These are phyloP conservation scores for Lactarius quietus DNA, from an alignment of 768 basidiomycete species.

Conservation along the genomic window DNA sequence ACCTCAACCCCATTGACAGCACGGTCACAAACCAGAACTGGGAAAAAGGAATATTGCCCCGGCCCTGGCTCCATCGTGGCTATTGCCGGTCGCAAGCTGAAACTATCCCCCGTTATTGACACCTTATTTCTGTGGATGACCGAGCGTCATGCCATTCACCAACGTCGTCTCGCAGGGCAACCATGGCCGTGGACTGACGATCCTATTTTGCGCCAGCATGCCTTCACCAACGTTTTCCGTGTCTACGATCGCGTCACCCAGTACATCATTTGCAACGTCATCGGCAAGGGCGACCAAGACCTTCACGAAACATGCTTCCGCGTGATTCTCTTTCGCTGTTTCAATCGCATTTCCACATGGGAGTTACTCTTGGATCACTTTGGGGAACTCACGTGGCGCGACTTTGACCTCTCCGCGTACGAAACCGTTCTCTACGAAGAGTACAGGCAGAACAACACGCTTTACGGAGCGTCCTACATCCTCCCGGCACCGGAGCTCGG, in stretches of 20 bases:
- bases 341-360: conserved; percentile 72
- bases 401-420: conserved; percentile 53
- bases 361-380: conserved; percentile 51
- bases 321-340: conserved; percentile 65
- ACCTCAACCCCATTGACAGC: conserved; percentile 23
- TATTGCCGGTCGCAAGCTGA: conserved; percentile 29
- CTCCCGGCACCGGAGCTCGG: conserved; percentile 64
- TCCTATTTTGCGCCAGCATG: conserved; percentile 48
- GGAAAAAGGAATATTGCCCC: conserved; percentile 10
- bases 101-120: conserved; percentile 30
- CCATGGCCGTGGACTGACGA: conserved; percentile 60
- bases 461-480: conserved; percentile 72
- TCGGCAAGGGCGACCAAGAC: conserved; percentile 60
- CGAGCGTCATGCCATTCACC: conserved; percentile 33
- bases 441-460: conserved; percentile 36
- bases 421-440: conserved; percentile 46
- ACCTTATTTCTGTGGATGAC: conserved; percentile 34
- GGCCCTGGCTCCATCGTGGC: conserved; percentile 23
- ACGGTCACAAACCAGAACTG: conserved; percentile 15
- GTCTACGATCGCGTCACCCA: conserved; percentile 69
- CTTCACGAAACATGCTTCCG: conserved; percentile 67
- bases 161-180: conserved; percentile 31
- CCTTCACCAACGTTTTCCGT: conserved; percentile 74
- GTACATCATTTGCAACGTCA: conserved; percentile 63
- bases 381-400: conserved; percentile 57